Evolutionary conservation across 2,329 filamentous ascomycete species (phyloP).

Genomic region (Cladosporium oxysporum): DNA sequence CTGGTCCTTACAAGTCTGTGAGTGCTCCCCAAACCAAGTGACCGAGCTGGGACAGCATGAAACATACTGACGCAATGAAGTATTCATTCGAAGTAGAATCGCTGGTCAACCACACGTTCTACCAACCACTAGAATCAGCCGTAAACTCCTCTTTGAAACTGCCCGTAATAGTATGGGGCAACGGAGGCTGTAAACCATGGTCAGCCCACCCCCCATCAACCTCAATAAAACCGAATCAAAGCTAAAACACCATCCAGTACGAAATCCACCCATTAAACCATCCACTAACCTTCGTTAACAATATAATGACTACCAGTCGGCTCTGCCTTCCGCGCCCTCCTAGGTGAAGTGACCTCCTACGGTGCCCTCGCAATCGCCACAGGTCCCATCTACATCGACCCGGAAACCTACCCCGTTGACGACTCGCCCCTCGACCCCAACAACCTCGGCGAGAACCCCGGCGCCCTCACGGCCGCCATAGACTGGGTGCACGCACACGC

Average conservation of each 20-base stretch:
- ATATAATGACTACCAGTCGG: neutral
- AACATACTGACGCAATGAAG: neutral
- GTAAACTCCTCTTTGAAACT: neutral
- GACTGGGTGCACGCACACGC: constrained; percentile 3
- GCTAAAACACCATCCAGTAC: neutral
- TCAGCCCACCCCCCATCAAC: neutral
- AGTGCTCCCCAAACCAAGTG: neutral
- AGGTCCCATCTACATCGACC: constrained; percentile 7
- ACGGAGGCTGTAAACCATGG: constrained; percentile 6
- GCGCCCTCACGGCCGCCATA: neutral
- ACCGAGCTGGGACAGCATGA: too few species aligned
- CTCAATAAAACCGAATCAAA: too few species aligned
- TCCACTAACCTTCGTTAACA: neutral
- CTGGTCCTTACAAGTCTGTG: constrained; percentile 2
- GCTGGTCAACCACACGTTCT: constrained; percentile 1
- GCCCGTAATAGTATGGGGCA: neutral
- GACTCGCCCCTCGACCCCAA: neutral
- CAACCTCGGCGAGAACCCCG: constrained; percentile 1
- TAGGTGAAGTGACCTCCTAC: neutral
- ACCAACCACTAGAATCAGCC: neutral
- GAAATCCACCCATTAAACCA: neutral
- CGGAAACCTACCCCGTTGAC: neutral
- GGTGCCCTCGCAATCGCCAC: constrained; percentile 4
- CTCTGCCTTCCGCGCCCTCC: neutral
- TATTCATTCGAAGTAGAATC: constrained; percentile 2